phyloP scores from a whole-genome alignment of 495 filamentous ascomycete genomes.

The Penicillium riverlandense region DNA sequence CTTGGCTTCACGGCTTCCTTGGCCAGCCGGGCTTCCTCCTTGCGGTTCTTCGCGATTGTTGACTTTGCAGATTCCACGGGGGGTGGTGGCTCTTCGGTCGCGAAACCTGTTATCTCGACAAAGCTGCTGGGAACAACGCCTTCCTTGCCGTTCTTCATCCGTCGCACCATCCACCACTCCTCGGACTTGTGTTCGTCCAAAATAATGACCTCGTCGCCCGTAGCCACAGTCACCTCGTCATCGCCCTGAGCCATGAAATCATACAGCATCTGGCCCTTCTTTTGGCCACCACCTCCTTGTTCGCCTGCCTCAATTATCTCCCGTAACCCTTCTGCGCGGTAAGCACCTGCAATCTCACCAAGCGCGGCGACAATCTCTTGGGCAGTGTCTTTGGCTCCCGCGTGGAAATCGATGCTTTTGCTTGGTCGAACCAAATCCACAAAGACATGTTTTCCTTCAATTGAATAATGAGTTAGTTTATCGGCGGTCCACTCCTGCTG shows the following conservation, averaged over 20 bases:
- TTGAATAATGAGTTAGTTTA: slow-evolving; percentile 88
- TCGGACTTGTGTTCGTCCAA: slow-evolving; percentile 87
- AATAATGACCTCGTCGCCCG: slow-evolving; percentile 86
- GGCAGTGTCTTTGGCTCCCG: slow-evolving; percentile 93
- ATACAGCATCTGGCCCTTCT: slow-evolving; percentile 78
- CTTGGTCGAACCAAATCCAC: slow-evolving; percentile 84
- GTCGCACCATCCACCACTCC: slow-evolving; percentile 96
- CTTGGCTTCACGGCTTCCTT: slow-evolving; percentile 63
- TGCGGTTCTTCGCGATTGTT: slow-evolving; percentile 72
- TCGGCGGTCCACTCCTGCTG: slow-evolving; percentile 91
- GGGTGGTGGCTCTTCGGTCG: slow-evolving; percentile 31
- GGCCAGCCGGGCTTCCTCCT: slow-evolving; percentile 73
- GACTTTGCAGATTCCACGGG: slow-evolving; percentile 62
- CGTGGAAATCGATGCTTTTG: slow-evolving; percentile 93
- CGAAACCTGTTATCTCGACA: slow-evolving; percentile 71
- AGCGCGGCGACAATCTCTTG: slow-evolving; percentile 84
- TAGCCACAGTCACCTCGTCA: slow-evolving; percentile 88
- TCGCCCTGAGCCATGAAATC: slow-evolving; percentile 96
- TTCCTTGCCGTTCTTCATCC: slow-evolving; percentile 83
- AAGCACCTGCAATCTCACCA: slow-evolving; percentile 81
- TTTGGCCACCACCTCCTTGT: slow-evolving; percentile 57
- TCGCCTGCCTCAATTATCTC: slow-evolving; percentile 77
- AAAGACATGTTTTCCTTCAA: slow-evolving; percentile 97
- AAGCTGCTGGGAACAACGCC: slow-evolving; percentile 99
- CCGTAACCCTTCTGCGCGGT: slow-evolving; percentile 71